Evolutionary conservation across 139 green algal species (phyloP).

Genomic region (Spirogloea muscicola): DNA sequence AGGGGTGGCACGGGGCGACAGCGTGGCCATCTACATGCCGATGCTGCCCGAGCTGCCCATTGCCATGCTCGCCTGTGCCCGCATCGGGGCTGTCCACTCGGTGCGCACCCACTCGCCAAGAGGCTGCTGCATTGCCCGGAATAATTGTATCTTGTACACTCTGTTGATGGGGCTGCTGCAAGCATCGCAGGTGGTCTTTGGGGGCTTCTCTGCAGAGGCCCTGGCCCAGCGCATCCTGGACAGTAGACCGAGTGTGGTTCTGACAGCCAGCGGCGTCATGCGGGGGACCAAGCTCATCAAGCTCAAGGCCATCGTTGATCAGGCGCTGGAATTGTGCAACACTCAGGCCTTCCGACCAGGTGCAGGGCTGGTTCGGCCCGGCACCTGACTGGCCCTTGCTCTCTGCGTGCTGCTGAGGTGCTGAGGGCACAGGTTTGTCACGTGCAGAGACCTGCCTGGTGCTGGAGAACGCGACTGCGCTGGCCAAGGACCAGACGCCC

Average conservation of each 20-base stretch:
- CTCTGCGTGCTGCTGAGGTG: too few species aligned
- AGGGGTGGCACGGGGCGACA: slow-evolving; percentile 77
- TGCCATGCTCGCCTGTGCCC: slow-evolving; percentile 83
- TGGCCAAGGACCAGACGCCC: slow-evolving; percentile 14
- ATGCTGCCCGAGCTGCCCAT: slow-evolving; percentile 91
- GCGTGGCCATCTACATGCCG: slow-evolving; percentile 94
- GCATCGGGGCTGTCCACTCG: slow-evolving; percentile 67
- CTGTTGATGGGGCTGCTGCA: too few species aligned
- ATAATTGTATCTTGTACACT: too few species aligned
- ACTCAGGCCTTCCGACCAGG: slow-evolving; percentile 22
- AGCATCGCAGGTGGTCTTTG: slow-evolving; percentile 90
- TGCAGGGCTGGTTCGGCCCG: slow-evolving; percentile 16
- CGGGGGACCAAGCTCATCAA: slow-evolving; percentile 76
- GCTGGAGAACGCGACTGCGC: slow-evolving; percentile 24
- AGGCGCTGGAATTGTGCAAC: slow-evolving; percentile 2
- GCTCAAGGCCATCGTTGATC: slow-evolving; percentile 69
- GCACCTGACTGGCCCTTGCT: background rate
- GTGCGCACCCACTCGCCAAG: slow-evolving; percentile 10
- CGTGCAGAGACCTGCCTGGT: slow-evolving; percentile 46
- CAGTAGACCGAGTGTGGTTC: slow-evolving; percentile 57
- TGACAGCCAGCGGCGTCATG: slow-evolving; percentile 72
- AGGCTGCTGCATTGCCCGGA: too few species aligned
- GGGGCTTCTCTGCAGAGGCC: slow-evolving; percentile 85
- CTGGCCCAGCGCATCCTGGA: slow-evolving; percentile 71
- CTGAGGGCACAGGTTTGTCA: slow-evolving; percentile 4